Base-by-base conservation (phyloP, 2,329 filamentous ascomycete genomes). In the Nothophoma quercina region DNA sequence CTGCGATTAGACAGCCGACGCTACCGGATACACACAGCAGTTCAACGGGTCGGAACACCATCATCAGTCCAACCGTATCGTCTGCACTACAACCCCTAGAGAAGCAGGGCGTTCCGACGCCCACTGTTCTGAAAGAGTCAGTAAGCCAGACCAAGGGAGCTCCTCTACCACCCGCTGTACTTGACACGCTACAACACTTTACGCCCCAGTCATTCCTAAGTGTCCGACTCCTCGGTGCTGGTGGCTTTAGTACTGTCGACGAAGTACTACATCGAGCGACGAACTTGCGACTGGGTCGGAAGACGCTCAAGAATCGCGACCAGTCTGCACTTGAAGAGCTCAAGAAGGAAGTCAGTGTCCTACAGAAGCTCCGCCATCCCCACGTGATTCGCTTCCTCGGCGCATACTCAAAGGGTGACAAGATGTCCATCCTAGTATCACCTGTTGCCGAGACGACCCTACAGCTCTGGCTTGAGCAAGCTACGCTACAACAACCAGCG, bases 361-460 rank as follows among this genome's bases (percentile, higher is more conserved):
- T 75, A 2, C 69, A 74, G 58, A 73, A 74, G 49, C 68, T 75
- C 21, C 70, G 71, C 42, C 72, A 75, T 39, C 70, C 72, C 28
- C 72, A 75, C 50, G 64, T 74, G n/a, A 69, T 75, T 36, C 70
- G 70, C n/a, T 64, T 73, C 56, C 60, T 74, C 7, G 71, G 67
- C 19, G 62, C 69, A n/a, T 73, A 73, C 42, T 63, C 68, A 3
- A 69, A 66, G 55, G 70, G 63, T 29, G 65, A 73, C 52, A 74
- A 69, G 64, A 65, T 73, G 58, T 73, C 70, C 5, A 70, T 74
- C 16, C 64, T 74, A 12, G 59, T 73, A 29, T 67, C 72, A 7
- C 72, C 72, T 2, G 68, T 75, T 34, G 72, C 72, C 2, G 72
- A 75, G 16, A 73, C 67, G 16, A 74, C 68, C 16, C 66, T 75